phyloP scores from a whole-genome alignment of 306 rosid genomes.

The Pterocarpus santalinus region DNA sequence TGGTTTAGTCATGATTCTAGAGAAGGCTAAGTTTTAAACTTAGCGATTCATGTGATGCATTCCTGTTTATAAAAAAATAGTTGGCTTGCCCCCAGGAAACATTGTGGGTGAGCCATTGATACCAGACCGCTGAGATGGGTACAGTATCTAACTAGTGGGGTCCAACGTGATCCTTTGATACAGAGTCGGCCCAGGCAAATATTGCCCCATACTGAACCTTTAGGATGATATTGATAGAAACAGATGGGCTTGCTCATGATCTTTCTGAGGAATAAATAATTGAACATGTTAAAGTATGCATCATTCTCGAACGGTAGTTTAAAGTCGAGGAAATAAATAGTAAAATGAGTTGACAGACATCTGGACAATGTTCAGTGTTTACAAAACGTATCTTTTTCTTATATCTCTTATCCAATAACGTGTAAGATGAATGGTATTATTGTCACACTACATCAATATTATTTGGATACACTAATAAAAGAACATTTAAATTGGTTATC shows the following conservation, averaged over 20 bases:
- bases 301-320: not conserved
- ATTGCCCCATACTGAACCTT: conserved; percentile 78
- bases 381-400: not conserved
- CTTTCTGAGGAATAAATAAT: not conserved
- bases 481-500: not conserved
- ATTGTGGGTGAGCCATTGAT: conserved; percentile 78
- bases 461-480: not conserved
- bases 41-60: conserved; percentile 48
- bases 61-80: conserved; percentile 76
- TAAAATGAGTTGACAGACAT: not conserved
- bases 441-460: not conserved
- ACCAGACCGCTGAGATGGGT: conserved; percentile 67
- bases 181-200: conserved; percentile 85
- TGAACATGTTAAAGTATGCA: not conserved
- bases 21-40: conserved; percentile 77
- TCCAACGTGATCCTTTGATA: conserved; percentile 85
- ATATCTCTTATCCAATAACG: not conserved
- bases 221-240: conserved; percentile 53
- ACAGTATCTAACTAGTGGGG: conserved; percentile 58
- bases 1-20: conserved; percentile 77
- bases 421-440: not conserved
- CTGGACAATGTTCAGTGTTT: not conserved
- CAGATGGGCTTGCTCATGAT: conserved; percentile 44
- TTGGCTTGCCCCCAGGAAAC: conserved; percentile 65
- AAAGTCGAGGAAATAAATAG: not conserved